Conservation (phyloP, 1,139 yeast species). For the Pichia sp. region DNA sequence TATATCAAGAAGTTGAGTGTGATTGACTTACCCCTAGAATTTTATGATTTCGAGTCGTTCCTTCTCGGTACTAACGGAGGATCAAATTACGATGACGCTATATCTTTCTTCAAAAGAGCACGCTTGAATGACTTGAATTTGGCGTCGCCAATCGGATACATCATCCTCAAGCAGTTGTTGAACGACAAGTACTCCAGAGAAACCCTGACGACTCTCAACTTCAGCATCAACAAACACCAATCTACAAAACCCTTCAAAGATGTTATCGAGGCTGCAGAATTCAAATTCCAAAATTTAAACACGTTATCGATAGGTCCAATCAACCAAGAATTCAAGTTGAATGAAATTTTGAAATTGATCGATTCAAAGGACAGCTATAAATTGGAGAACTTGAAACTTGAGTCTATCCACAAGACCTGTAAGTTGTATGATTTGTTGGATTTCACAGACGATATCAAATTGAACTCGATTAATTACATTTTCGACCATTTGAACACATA, state of each 20-base stretch:
- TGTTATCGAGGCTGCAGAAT: not conserved
- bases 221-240: constrained; percentile 10
- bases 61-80: constrained; percentile 2
- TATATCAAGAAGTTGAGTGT: constrained; percentile 17
- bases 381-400: constrained; percentile 9
- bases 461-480: constrained; percentile 7
- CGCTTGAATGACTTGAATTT: constrained; percentile 14
- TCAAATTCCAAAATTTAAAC: constrained; percentile 13
- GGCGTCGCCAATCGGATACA: constrained; percentile 18
- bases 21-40: constrained; percentile 25
- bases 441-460: constrained; percentile 5
- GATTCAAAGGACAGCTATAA: not conserved
- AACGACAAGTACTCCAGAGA: constrained; percentile 10
- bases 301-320: constrained; percentile 20
- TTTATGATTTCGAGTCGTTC: constrained; percentile 27
- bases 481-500: constrained; percentile 6
- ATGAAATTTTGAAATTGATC: constrained; percentile 9
- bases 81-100: not conserved
- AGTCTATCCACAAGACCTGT: constrained; percentile 8
- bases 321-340: constrained; percentile 14
- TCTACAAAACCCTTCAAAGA: constrained; percentile 2
- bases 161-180: constrained; percentile 11
- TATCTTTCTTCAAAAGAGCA: constrained; percentile 7
- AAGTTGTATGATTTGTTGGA: constrained; percentile 11
- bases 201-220: constrained; percentile 7